Evolutionary conservation across 768 basidiomycete species (phyloP).

Genomic region (Kwoniella mangroviensis): DNA sequence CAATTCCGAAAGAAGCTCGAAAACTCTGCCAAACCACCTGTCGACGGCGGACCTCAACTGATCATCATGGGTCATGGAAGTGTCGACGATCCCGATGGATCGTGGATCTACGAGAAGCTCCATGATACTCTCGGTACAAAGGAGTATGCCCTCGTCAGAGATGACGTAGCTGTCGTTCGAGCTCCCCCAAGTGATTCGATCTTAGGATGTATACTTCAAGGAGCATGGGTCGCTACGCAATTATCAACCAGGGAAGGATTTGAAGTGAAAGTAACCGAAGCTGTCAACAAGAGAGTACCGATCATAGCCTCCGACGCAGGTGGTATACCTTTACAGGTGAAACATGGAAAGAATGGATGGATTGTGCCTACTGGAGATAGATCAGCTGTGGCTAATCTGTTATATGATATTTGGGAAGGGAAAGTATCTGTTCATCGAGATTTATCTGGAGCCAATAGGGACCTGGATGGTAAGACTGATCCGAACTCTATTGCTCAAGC

Average conservation of each 20-base stretch:
- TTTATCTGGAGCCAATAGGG: slow-evolving; percentile 17
- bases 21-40: slow-evolving; percentile 25
- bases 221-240: slow-evolving; percentile 86
- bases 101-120: slow-evolving; percentile 49
- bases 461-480: slow-evolving; percentile 34
- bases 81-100: slow-evolving; percentile 91
- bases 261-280: slow-evolving; percentile 90
- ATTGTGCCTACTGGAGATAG: slow-evolving; percentile 79
- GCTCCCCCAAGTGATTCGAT: slow-evolving; percentile 70
- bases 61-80: slow-evolving; percentile 76
- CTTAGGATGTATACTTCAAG: slow-evolving; percentile 85
- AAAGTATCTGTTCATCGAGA: slow-evolving; percentile 55
- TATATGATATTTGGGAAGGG: slow-evolving; percentile 78
- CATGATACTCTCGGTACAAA: slow-evolving; percentile 48
- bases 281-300: slow-evolving; percentile 86
- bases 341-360: slow-evolving; percentile 84
- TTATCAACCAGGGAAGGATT: slow-evolving; percentile 90
- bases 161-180: slow-evolving; percentile 73
- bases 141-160: slow-evolving; percentile 43
- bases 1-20: slow-evolving; percentile 74
- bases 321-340: slow-evolving; percentile 90
- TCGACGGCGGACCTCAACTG: slow-evolving; percentile 53
- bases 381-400: slow-evolving; percentile 71
- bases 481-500: slow-evolving; percentile 50
- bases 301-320: slow-evolving; percentile 83